Conservation (phyloP, 2,329 filamentous ascomycete species). For the Fusarium napiforme region DNA sequence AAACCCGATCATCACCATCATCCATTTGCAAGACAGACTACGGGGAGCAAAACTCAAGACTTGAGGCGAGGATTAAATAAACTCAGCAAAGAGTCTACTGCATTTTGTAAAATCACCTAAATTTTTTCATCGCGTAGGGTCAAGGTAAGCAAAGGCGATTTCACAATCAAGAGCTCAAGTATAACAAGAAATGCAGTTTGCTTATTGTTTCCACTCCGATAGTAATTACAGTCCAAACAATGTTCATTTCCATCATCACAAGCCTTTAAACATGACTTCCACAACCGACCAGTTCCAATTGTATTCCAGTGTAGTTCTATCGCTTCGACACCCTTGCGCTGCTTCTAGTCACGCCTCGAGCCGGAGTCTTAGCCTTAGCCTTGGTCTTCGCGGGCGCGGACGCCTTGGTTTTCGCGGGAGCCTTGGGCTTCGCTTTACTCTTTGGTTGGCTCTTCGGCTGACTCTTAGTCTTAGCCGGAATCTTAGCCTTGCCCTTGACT, state of each 20-base stretch:
- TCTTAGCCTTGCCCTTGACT: neutral
- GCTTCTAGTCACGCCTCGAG: neutral
- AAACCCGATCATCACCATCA: neutral
- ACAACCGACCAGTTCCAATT: neutral
- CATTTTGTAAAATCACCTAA: fast-evolving
- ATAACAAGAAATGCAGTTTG: neutral
- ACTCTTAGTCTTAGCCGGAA: constrained; percentile 16
- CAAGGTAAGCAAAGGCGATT: neutral
- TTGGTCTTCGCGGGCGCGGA: neutral
- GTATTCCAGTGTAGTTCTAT: neutral
- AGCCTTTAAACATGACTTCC: neutral
- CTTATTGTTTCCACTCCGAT: neutral
- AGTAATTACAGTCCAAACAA: constrained; percentile 1
- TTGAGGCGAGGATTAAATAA: neutral
- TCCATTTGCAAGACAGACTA: neutral
- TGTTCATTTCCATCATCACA: constrained; percentile 17
- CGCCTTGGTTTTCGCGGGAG: neutral
- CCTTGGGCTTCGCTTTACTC: neutral
- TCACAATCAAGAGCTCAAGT: too few species aligned
- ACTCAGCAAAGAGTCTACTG: too few species aligned
- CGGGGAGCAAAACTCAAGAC: neutral
- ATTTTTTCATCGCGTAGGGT: neutral
- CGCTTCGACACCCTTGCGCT: constrained; percentile 1
- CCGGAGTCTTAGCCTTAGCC: neutral
- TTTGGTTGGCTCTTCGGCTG: neutral